Evolutionary conservation across 2,329 filamentous ascomycete genomes (phyloP).

Genomic region (Pyrenochaeta sp.): DNA sequence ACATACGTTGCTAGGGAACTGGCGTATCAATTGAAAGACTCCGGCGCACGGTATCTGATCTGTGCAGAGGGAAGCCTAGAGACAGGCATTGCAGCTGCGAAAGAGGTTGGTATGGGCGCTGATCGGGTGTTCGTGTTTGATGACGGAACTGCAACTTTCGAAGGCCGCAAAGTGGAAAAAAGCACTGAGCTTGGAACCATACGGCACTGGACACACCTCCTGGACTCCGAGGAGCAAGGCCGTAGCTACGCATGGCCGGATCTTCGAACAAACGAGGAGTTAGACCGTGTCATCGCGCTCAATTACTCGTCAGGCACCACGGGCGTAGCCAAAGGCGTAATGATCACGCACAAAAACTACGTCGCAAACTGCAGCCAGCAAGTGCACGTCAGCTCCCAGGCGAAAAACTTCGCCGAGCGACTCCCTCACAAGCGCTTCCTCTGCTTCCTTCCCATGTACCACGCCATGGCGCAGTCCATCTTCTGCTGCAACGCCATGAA

Average conservation of each 20-base stretch:
- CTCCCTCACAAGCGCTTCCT: slow-evolving; percentile 58
- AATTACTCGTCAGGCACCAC: slow-evolving; percentile 86
- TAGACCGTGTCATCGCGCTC: slow-evolving; percentile 68
- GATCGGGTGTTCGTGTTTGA: slow-evolving; percentile 73
- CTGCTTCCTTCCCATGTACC: slow-evolving; percentile 72
- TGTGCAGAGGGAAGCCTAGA: slow-evolving; percentile 68
- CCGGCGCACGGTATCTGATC: slow-evolving; percentile 72
- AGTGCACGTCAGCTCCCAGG: slow-evolving; percentile 56
- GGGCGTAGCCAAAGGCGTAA: slow-evolving; percentile 83
- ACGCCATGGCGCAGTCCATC: slow-evolving; percentile 69
- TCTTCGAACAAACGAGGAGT: slow-evolving; percentile 58
- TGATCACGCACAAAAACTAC: slow-evolving; percentile 80
- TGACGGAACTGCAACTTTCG: slow-evolving; percentile 57
- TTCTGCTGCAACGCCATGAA: slow-evolving; percentile 69
- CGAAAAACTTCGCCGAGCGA: slow-evolving; percentile 60
- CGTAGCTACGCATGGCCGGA: slow-evolving; percentile 70
- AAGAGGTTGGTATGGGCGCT: slow-evolving; percentile 62
- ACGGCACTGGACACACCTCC: slow-evolving; percentile 70
- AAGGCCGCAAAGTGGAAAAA: slow-evolving; percentile 48
- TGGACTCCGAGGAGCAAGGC: slow-evolving; percentile 59
- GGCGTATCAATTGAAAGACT: slow-evolving; percentile 77
- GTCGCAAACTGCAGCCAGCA: slow-evolving; percentile 74
- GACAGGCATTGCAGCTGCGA: slow-evolving; percentile 72
- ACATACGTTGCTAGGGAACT: slow-evolving; percentile 73
- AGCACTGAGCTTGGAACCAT: slow-evolving; percentile 52